Evolutionary conservation across 1,284 basidiomycete genomes (phyloP), one percentile per base, ranked within the genome.

Genomic region (Cutaneotrichosporon spelunceum): DNA sequence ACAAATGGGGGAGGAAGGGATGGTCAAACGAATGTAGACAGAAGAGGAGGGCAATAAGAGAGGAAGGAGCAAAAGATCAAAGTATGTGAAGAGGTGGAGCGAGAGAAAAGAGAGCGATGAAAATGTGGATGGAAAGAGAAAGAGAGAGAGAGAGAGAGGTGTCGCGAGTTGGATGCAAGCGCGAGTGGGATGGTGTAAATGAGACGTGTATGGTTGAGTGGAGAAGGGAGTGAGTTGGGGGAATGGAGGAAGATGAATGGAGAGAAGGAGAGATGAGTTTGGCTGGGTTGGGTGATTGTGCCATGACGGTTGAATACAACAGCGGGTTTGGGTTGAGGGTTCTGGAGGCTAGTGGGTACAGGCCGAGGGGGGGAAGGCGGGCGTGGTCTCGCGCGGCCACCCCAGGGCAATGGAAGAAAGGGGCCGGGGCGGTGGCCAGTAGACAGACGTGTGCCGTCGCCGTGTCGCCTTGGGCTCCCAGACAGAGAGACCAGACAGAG

Each of bases 181-280:
- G 19, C 4, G 19, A 27, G 42, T 8, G 27, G 42, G n/a, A n/a
- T 11, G 21, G 56, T 14, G 44, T n/a, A 29, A 53, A 21, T 21
- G 26, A 19, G 34, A 42, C 8, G 30, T 34, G 45, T 30, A 36
- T 5, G 44, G 33, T 14, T 27, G n/a, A 42, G 57, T 42, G 48
- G 8, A 11, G 45, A 48, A 16, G 48, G 7, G 52, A 44, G n/a
- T 23, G 48, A 16, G 52, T n/a, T n/a, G n/a, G 16, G n/a, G 33
- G 49, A 52, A 49, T 52, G 36, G 50, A 53, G 30, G 56, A 50
- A 39, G 49, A 50, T 42, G 19, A 27, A 54, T 57, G 47, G 39
- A 50, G 56, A 57, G 48, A 39, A 57, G 26, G 24, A 48, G 49
- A 49, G 26, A 57, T 36, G 56, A 57, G 36, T 30, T 13, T 21